These are phyloP conservation scores for Agaricus subrufescens DNA, from an alignment of 768 basidiomycete species.

Conservation along the genomic window DNA sequence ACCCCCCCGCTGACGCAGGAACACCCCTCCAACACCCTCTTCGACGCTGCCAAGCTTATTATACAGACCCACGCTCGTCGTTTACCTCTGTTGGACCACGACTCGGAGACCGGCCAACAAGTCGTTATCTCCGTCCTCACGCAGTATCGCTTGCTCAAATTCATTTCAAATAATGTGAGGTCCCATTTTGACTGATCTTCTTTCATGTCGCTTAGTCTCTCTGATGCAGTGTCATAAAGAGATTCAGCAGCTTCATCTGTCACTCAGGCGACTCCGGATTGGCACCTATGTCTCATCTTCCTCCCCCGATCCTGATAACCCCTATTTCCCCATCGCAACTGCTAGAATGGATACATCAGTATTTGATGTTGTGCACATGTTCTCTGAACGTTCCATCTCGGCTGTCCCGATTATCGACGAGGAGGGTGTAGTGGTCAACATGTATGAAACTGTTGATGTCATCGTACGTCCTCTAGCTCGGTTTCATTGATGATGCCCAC, in stretches of 20 bases:
- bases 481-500: constrained; percentile 1
- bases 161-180: constrained; percentile 93
- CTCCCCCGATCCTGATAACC: constrained; percentile 48
- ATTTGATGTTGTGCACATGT: constrained; percentile 98
- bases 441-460: constrained; percentile 99
- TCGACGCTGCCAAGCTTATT: constrained; percentile 84
- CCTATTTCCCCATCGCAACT: constrained; percentile 87
- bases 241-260: constrained; percentile 72
- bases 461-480: constrained; percentile 57
- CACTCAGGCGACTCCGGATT: constrained; percentile 83
- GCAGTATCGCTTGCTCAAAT: constrained; percentile 96
- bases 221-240: constrained; percentile 73
- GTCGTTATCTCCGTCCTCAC: constrained; percentile 95
- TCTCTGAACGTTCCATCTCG: constrained; percentile 91
- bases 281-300: constrained; percentile 82
- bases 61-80: constrained; percentile 95
- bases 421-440: constrained; percentile 87
- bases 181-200: constrained; percentile 8
- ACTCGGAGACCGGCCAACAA: constrained; percentile 92
- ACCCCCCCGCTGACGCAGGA: constrained; percentile 88
- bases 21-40: constrained; percentile 83
- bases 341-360: constrained; percentile 89
- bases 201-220: constrained; percentile 5
- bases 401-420: constrained; percentile 96
- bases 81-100: constrained; percentile 88